Percentiles rank a stretch among this genome's conserved stretches.
These are phyloP conservation scores for Davidsoniella eucalypti DNA, from an alignment of 2,329 filamentous ascomycete genomes.

Conservation along the genomic window DNA sequence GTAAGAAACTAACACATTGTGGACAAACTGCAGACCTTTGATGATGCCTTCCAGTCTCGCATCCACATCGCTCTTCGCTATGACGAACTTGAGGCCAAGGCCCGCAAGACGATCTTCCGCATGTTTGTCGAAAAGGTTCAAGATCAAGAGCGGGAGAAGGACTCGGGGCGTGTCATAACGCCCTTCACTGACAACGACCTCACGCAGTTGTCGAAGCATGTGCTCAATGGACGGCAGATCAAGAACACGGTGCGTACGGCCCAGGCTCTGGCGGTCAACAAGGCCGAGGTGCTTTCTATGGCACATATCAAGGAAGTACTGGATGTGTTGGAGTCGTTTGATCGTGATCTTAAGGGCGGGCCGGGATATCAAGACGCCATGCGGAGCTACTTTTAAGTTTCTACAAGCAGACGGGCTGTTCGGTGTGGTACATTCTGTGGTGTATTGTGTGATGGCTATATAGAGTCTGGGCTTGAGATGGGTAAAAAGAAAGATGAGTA, in stretches of 20 bases:
- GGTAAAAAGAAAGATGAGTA: too few relatives aligned
- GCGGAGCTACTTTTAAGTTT: slow-evolving; percentile 51
- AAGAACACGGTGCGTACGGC: slow-evolving; percentile 35
- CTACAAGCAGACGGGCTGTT: too few relatives aligned
- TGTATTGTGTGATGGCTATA: too few relatives aligned
- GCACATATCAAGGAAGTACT: slow-evolving; percentile 65
- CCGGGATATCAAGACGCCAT: slow-evolving; percentile 69
- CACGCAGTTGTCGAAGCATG: slow-evolving; percentile 23
- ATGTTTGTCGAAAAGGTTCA: slow-evolving; percentile 65
- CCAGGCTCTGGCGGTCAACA: slow-evolving; percentile 66
- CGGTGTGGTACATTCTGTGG: too few relatives aligned
- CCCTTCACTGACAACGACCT: slow-evolving; percentile 21
- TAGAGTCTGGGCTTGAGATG: too few relatives aligned
- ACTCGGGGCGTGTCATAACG: not conserved
- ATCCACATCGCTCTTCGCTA: slow-evolving; percentile 78
- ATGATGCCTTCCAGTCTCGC: slow-evolving; percentile 76
- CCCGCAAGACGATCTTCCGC: slow-evolving; percentile 66
- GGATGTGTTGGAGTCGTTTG: slow-evolving; percentile 71
- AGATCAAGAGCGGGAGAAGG: slow-evolving; percentile 30
- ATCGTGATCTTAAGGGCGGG: slow-evolving; percentile 67
- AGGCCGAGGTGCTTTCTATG: slow-evolving; percentile 56
- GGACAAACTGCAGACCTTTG: slow-evolving; percentile 44
- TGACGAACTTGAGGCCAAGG: slow-evolving; percentile 53
- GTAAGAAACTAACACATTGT: not conserved
- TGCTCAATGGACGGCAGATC: slow-evolving; percentile 30